Evolutionary conservation across 2,329 filamentous ascomycete genomes (phyloP).

Genomic region (Acrocalymma vagum): DNA sequence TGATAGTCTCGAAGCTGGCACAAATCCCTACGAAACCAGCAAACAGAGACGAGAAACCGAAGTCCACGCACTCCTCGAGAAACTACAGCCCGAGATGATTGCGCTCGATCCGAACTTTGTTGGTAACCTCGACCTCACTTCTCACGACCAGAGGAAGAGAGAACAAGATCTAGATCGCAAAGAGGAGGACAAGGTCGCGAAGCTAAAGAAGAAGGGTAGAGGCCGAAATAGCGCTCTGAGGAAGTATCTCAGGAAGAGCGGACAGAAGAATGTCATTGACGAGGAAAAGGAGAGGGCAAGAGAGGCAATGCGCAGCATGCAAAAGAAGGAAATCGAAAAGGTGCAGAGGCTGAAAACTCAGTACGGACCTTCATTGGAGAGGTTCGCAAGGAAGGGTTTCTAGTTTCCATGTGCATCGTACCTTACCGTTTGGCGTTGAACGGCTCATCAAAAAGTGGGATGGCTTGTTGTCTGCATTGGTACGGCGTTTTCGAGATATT

Average conservation of each 20-base stretch:
- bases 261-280: constrained; percentile 92
- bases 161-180: constrained; percentile 83
- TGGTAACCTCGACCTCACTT: constrained; percentile 84
- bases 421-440: constrained; percentile 7
- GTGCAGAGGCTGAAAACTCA: constrained; percentile 68
- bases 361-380: constrained; percentile 83
- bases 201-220: constrained; percentile 77
- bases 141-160: constrained; percentile 76
- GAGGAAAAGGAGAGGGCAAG: constrained; percentile 90
- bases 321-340: constrained; percentile 60
- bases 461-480: no score
- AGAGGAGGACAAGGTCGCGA: constrained; percentile 65
- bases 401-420: constrained; percentile 3
- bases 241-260: constrained; percentile 90
- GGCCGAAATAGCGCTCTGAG: constrained; percentile 90
- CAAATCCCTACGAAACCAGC: constrained; percentile 90
- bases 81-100: constrained; percentile 97
- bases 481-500: no score
- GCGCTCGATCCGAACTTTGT: constrained; percentile 91
- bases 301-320: constrained; percentile 77
- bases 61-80: constrained; percentile 89
- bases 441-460: no score
- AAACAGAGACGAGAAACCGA: constrained; percentile 94
- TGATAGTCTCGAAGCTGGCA: constrained; percentile 80
- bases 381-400: constrained; percentile 77